Percentiles rank a stretch among this genome's conserved stretches.
These are phyloP conservation scores for Suhomyces guaymorum DNA, from an alignment of 1,139 yeast genomes.

Conservation along the genomic window DNA sequence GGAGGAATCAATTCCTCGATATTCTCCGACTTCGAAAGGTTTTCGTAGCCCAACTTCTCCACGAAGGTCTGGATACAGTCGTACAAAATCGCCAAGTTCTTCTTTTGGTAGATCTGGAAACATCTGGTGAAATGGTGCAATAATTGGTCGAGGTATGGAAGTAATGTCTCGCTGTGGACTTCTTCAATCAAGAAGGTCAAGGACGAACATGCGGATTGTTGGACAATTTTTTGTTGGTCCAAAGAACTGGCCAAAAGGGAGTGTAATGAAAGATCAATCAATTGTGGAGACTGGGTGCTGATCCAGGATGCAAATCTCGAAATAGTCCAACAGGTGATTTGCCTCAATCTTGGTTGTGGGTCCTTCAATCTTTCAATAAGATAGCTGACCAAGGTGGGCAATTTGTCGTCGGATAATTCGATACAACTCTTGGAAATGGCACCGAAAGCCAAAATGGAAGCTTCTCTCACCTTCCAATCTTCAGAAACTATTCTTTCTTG, in stretches of 20 bases:
- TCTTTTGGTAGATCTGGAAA: conserved; percentile 75
- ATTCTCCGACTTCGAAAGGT: conserved; percentile 54
- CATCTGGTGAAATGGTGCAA: conserved; percentile 72
- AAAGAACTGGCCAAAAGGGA: conserved; percentile 72
- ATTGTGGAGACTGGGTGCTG: conserved; percentile 62
- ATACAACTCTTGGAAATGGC: conserved; percentile 91
- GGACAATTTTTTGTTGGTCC: conserved; percentile 87
- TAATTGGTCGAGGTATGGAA: conserved; percentile 50
- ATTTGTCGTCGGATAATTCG: conserved; percentile 65
- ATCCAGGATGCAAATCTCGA: conserved; percentile 87
- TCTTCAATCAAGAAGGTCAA: conserved; percentile 80
- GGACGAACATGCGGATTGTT: conserved; percentile 90
- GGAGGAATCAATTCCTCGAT: conserved; percentile 75
- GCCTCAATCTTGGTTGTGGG: conserved; percentile 80
- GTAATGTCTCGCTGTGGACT: conserved; percentile 66
- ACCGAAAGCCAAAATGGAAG: conserved; percentile 91
- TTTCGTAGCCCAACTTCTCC: conserved; percentile 65
- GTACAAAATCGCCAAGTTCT: conserved; percentile 76
- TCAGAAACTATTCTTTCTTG: conserved; percentile 67
- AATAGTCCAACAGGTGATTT: conserved; percentile 93
- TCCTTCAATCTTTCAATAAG: conserved; percentile 79
- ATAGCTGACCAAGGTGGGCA: conserved; percentile 82
- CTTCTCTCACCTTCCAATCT: conserved; percentile 90
- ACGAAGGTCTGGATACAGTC: conserved; percentile 93
- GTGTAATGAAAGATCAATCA: conserved; percentile 75